Evolutionary conservation across 1,284 basidiomycete species (phyloP).

Genomic region (Ceratobasidium sp.): DNA sequence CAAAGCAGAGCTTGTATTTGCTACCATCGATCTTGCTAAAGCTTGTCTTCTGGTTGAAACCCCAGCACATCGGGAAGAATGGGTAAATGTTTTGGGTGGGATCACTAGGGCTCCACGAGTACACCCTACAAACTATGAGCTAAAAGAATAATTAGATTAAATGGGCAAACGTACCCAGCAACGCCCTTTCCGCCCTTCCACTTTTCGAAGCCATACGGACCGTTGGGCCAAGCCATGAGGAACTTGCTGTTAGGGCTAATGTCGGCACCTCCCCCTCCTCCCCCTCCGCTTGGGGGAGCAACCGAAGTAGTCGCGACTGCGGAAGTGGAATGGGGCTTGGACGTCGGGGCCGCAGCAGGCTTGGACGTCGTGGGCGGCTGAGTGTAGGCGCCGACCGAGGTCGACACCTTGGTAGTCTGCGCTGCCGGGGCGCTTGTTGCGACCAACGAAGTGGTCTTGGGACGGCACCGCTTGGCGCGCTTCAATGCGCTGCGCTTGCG

Average conservation of each 20-base stretch:
- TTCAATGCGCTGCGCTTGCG: conserved; percentile 53
- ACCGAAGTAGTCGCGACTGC: conserved; percentile 49
- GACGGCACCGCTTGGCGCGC: conserved; percentile 27
- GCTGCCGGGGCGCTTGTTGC: not conserved
- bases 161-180: conserved; percentile 16
- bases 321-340: conserved; percentile 36
- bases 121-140: conserved; percentile 60
- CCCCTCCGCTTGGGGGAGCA: conserved; percentile 47
- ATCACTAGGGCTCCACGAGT: conserved; percentile 68
- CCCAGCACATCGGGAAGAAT: conserved; percentile 79
- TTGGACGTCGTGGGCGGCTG: conserved; percentile 35
- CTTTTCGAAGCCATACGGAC: conserved; percentile 54
- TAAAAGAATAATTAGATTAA: not conserved
- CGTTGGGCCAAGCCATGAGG: conserved; percentile 74
- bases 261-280: conserved; percentile 49
- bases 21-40: conserved; percentile 59
- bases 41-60: conserved; percentile 58
- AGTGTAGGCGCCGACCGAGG: conserved; percentile 1
- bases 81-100: conserved; percentile 59
- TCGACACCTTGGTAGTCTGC: conserved; percentile 35
- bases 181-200: conserved; percentile 13
- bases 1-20: conserved; percentile 68
- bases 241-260: conserved; percentile 62
- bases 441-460: conserved; percentile 33
- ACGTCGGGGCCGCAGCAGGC: conserved; percentile 39